Percentiles rank a stretch among this genome's conserved stretches.
Evolutionary conservation across 2,329 filamentous ascomycete genomes (phyloP).

Genomic region (Knufia fluminis): DNA sequence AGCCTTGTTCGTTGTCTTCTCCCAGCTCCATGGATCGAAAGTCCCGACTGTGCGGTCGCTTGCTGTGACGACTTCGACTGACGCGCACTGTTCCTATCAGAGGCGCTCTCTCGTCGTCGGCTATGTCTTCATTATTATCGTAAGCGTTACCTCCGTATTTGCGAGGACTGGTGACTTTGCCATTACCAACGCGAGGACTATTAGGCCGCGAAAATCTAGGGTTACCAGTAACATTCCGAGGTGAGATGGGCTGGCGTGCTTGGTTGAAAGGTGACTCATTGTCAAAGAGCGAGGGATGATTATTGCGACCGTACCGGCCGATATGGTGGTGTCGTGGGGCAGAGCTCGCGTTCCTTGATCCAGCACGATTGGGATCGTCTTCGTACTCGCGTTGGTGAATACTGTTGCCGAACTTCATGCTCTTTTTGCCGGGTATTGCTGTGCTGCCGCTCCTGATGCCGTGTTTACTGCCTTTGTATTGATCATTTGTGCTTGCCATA

Average conservation of each 20-base stretch:
- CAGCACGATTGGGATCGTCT: constrained; percentile 53
- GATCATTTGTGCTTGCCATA: constrained; percentile 42
- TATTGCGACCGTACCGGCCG: constrained; percentile 65
- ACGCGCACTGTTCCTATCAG: constrained; percentile 59
- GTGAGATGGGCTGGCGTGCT: constrained; percentile 53
- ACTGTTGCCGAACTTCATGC: constrained; percentile 88
- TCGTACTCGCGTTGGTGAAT: constrained; percentile 59
- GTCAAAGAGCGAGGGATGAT: constrained; percentile 63
- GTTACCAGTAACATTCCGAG: constrained; percentile 39
- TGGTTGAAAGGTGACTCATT: constrained; percentile 70
- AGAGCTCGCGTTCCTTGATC: constrained; percentile 48
- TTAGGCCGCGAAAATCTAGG: constrained; percentile 56
- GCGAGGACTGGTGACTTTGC: constrained; percentile 38
- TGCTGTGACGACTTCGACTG: constrained; percentile 47
- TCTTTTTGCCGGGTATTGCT: constrained; percentile 66
- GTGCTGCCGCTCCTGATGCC: constrained; percentile 56
- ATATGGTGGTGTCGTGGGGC: constrained; percentile 71
- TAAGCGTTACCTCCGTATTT: constrained; percentile 59
- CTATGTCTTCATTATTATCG: constrained; percentile 73
- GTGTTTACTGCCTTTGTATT: constrained; percentile 49
- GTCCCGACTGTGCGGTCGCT: constrained; percentile 48
- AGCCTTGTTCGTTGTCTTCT: constrained; percentile 55
- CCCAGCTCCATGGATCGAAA: constrained; percentile 66
- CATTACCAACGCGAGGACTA: constrained; percentile 54
- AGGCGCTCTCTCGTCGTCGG: constrained; percentile 81